Evolutionary conservation across 306 rosid species (phyloP).

Genomic region (Quercus gilva): DNA sequence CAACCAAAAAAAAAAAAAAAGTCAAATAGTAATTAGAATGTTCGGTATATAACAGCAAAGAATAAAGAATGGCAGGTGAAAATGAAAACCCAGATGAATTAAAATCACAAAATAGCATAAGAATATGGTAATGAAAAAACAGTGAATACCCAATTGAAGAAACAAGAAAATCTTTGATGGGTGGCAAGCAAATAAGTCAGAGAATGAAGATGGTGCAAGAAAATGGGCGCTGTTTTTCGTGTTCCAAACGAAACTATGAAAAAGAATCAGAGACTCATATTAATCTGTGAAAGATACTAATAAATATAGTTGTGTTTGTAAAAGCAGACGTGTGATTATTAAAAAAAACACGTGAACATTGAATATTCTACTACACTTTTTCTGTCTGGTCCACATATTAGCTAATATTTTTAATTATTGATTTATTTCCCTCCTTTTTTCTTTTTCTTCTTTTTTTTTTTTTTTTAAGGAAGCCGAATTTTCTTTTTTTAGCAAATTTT

Average conservation of each 20-base stretch:
- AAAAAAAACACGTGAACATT: neutral
- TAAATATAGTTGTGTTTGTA: neutral
- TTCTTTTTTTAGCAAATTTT: neutral
- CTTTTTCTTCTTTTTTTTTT: neutral
- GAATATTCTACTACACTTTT: neutral
- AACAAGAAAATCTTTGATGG: neutral
- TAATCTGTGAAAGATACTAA: neutral
- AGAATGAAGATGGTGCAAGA: neutral
- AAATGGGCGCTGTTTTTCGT: neutral
- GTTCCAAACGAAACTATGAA: neutral
- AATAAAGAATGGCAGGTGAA: neutral
- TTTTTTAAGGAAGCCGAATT: neutral
- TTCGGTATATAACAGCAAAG: neutral
- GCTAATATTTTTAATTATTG: neutral
- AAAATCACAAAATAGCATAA: neutral
- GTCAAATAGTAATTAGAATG: neutral
- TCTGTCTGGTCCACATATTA: neutral
- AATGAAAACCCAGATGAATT: conserved; percentile 4
- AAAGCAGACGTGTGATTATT: neutral
- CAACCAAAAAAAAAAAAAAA: neutral
- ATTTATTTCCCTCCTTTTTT: too few species aligned
- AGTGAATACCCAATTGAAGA: conserved; percentile 3
- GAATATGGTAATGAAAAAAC: neutral
- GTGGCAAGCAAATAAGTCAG: neutral
- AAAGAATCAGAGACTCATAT: neutral